Evolutionary conservation across 345 rosid species (phyloP).

Genomic region (Sisymbrium irio): DNA sequence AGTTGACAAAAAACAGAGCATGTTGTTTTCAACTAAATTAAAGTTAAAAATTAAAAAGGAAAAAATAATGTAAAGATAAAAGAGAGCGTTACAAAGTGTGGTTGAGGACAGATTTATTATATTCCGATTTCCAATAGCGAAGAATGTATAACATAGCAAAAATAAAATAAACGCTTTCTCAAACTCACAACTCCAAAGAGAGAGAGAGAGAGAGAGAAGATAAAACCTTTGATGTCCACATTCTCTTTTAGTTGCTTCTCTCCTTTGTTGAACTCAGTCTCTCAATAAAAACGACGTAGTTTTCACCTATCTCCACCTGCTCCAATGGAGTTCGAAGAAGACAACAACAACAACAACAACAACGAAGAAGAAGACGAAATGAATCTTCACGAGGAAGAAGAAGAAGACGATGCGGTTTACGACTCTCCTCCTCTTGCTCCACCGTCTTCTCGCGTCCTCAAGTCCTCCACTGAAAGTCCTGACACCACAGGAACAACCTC

Average conservation of each 20-base stretch:
- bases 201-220: not conserved
- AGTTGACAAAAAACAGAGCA: conserved; percentile 8
- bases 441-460: conserved; percentile 18
- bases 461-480: conserved; percentile 24
- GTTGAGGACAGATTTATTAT: conserved; percentile 33
- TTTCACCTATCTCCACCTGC: not conserved
- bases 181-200: conserved; percentile 16
- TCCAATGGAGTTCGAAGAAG: conserved; percentile 28
- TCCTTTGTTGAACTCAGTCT: conserved; percentile 11
- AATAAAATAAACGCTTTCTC: not conserved
- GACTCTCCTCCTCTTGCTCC: conserved; percentile 34
- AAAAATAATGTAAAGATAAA: conserved; percentile 13
- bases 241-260: conserved; percentile 34
- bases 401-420: conserved; percentile 41
- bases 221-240: conserved; percentile 41
- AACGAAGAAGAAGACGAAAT: conserved; percentile 62
- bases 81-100: conserved; percentile 37
- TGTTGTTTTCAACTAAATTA: not conserved
- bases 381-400: conserved; percentile 41
- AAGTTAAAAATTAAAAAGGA: not conserved
- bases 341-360: conserved; percentile 45
- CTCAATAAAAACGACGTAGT: conserved; percentile 27
- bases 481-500: conserved; percentile 31
- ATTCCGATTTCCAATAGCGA: conserved; percentile 36
- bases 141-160: conserved; percentile 4